These are phyloP conservation scores for Myriosclerotinia scirpicola DNA, from an alignment of 2,329 filamentous ascomycete genomes.

Conservation along the genomic window DNA sequence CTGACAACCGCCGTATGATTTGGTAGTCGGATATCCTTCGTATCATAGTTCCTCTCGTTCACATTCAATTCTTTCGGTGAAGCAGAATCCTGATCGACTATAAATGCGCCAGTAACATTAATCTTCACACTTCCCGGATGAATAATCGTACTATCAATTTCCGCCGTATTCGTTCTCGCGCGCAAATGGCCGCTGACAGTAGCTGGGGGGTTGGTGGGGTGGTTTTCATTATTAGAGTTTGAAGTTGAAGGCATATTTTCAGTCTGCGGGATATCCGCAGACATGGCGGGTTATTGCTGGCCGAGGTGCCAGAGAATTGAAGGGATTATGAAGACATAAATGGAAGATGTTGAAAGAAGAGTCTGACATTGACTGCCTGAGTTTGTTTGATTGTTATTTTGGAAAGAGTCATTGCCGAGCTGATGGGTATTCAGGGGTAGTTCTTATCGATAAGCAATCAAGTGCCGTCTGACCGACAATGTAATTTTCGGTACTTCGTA, in stretches of 20 bases:
- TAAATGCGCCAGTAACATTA: slow-evolving; percentile 95
- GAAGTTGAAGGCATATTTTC: slow-evolving; percentile 12
- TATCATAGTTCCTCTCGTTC: slow-evolving; percentile 61
- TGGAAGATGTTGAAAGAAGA: slow-evolving; percentile 18
- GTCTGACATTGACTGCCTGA: background rate
- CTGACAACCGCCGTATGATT: slow-evolving; percentile 95
- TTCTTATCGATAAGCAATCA: slow-evolving; percentile 14
- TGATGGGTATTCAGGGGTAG: background rate
- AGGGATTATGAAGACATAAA: slow-evolving; percentile 22
- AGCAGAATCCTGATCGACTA: slow-evolving; percentile 76
- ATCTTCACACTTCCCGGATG: slow-evolving; percentile 78
- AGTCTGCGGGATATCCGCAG: slow-evolving; percentile 31
- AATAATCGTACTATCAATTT: slow-evolving; percentile 47
- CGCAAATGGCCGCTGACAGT: slow-evolving; percentile 22
- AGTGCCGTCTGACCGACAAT: background rate
- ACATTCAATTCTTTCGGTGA: slow-evolving; percentile 47
- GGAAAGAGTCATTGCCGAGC: slow-evolving; percentile 9
- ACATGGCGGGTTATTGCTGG: slow-evolving; percentile 32
- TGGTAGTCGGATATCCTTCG: slow-evolving; percentile 91
- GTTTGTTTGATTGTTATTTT: slow-evolving; percentile 11
- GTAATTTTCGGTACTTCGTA: background rate
- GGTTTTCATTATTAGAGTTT: slow-evolving; percentile 25
- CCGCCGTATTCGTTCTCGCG: slow-evolving; percentile 41
- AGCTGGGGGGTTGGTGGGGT: slow-evolving; percentile 24
- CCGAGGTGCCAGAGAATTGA: slow-evolving; percentile 27